These are phyloP conservation scores for Cladosporium velox DNA, from an alignment of 2,329 filamentous ascomycete species.

Conservation along the genomic window DNA sequence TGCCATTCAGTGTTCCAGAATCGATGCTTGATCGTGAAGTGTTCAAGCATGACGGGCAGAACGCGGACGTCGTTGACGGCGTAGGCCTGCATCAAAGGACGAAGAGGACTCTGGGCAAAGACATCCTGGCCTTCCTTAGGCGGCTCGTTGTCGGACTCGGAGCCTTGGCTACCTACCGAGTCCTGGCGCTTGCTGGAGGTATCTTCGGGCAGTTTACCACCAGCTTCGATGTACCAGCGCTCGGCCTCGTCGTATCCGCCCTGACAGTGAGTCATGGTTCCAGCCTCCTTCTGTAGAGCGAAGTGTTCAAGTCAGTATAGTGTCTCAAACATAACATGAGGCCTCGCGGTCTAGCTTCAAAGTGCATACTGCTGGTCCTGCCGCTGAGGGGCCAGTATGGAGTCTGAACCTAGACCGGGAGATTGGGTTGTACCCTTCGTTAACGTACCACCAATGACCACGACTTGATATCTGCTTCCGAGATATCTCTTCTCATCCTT, in stretches of 20 bases:
- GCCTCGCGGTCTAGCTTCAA: no score
- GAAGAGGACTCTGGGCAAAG: slow-evolving; percentile 42
- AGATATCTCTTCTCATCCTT: neutral
- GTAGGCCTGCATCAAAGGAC: slow-evolving; percentile 43
- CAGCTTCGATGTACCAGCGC: neutral
- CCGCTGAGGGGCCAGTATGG: no score
- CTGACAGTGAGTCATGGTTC: slow-evolving; percentile 20
- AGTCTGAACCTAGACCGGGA: no score
- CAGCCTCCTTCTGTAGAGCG: slow-evolving; percentile 38
- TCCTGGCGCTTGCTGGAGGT: neutral
- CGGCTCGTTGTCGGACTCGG: neutral
- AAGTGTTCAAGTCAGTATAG: no score
- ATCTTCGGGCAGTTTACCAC: neutral
- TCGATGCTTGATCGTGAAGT: slow-evolving; percentile 9
- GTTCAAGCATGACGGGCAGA: slow-evolving; percentile 39
- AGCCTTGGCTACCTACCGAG: neutral
- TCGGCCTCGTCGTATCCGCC: neutral
- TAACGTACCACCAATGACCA: slow-evolving; percentile 29
- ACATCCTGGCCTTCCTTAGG: neutral
- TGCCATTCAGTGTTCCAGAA: neutral
- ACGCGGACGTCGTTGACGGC: slow-evolving; percentile 49
- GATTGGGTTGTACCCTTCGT: no score
- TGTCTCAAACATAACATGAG: no score
- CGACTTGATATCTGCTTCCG: neutral
- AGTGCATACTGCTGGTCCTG: no score